Base-by-base conservation (phyloP, 2,329 filamentous ascomycete species). In the Nothophoma quercina region DNA sequence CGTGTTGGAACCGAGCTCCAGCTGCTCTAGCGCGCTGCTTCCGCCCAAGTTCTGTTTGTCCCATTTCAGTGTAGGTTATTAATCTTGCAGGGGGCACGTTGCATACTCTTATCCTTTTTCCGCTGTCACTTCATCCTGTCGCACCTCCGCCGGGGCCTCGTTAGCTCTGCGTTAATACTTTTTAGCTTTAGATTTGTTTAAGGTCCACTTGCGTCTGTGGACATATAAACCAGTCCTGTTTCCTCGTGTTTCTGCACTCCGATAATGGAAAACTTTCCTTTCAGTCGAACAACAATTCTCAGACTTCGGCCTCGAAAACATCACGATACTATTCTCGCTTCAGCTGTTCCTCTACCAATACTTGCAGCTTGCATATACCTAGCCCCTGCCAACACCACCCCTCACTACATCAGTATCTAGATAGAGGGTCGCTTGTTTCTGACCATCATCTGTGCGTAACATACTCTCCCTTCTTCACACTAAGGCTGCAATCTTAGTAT, bases 31-130 rank as follows among this genome's bases (percentile, higher is more conserved):
- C 63, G 67, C 59, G 64, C 60, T 60, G 59, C 64, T 68, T 65
- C 59, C 63, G 63, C 60, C 64, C 65, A 63, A 64, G 59, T 64
- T 54, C 56, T 51, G 69, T 70, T 73, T 67, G 71, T 72, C 70
- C 69, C 57, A 52, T 65, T 65, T 62, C 61, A 65, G 70, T 65
- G 71, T 71, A 68, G 68, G 44, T 66, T 33, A 28, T 15, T 32
- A 18, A 46, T 34, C 26, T 38, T 53, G 67, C 70, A 71, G 50
- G 69, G 71, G 68, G 62, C 57, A 59, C 47, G 48, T 63, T 64
- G 63, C 68, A 66, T 65, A 65, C 67, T 59, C 48, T 48, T 43
- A 39, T 48, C 26, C 43, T 48, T 48, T 42, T 32, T 42, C 39
- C 19, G 39, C 39, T 22, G 39, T 28, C 39, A 32, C 28, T 42